Conservation (phyloP, 1,284 basidiomycete genomes). For the Limonomyces culmigenus region DNA sequence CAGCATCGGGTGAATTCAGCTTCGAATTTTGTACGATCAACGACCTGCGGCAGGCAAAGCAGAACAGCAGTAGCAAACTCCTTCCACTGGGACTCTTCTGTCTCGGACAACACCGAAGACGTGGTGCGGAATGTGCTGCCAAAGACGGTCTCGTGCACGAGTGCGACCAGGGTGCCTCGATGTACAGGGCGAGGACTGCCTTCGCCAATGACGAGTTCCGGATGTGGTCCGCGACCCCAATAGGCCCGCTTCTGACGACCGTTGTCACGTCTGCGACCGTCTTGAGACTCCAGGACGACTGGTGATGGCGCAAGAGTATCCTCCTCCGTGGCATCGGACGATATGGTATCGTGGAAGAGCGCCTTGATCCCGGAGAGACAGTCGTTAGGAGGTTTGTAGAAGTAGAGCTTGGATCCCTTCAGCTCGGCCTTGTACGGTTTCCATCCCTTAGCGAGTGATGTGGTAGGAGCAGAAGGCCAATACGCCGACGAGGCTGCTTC, state of each 20-base stretch:
- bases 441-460: constrained; percentile 44
- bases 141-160: constrained; percentile 66
- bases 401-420: constrained; percentile 66
- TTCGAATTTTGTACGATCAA: constrained; percentile 42
- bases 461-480: constrained; percentile 11
- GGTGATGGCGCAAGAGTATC: too few relatives aligned
- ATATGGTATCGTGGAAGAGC: constrained; percentile 48
- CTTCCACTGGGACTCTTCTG: too few relatives aligned
- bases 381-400: constrained; percentile 68
- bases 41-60: constrained; percentile 37
- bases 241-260: constrained; percentile 46
- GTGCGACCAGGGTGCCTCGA: constrained; percentile 56
- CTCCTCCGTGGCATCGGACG: constrained; percentile 32
- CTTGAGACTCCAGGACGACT: too few relatives aligned
- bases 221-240: constrained; percentile 65
- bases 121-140: constrained; percentile 38
- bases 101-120: constrained; percentile 3
- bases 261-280: constrained; percentile 22
- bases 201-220: constrained; percentile 34
- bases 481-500: constrained; percentile 16
- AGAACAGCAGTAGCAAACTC: constrained; percentile 40
- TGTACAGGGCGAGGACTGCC: constrained; percentile 22
- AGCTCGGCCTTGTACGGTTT: constrained; percentile 70
- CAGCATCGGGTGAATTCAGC: constrained; percentile 50
- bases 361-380: constrained; percentile 44